Evolutionary conservation across 1,139 yeast genomes (phyloP).

Genomic region (Kurtzmaniella natalensis): DNA sequence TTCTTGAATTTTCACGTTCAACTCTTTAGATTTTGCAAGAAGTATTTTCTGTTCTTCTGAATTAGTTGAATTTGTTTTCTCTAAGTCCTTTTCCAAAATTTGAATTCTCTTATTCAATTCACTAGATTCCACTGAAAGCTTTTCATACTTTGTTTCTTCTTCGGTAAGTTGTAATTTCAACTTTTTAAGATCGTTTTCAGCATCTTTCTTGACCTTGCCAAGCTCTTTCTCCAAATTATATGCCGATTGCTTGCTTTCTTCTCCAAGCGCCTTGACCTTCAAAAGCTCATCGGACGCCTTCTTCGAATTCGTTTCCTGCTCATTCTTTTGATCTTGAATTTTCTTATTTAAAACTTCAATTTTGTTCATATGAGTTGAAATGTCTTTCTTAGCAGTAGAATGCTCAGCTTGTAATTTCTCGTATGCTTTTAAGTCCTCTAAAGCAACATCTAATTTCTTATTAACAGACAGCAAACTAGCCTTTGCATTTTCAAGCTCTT

Average conservation of each 20-base stretch:
- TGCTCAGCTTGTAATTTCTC: neutral
- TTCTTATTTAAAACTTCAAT: constrained; percentile 12
- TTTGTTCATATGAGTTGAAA: no score
- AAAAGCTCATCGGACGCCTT: constrained; percentile 4
- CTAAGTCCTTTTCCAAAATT: no score
- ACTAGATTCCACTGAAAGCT: no score
- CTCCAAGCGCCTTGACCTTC: no score
- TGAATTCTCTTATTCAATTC: no score
- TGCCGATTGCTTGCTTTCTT: no score
- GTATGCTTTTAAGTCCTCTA: neutral
- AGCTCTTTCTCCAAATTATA: constrained; percentile 4
- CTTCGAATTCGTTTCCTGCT: neutral
- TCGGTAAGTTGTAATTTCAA: no score
- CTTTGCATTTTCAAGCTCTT: neutral
- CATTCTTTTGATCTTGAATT: constrained; percentile 12
- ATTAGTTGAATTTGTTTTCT: neutral
- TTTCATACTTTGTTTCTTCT: no score
- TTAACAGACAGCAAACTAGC: neutral
- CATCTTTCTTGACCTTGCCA: constrained; percentile 3
- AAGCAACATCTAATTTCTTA: neutral
- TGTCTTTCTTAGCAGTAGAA: no score
- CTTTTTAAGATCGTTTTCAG: no score
- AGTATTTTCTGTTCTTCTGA: no score
- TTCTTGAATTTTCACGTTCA: constrained; percentile 5
- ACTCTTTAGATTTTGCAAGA: no score